Evolutionary conservation across 805 yeast species (phyloP).

Genomic region (Lipomyces kockii): DNA sequence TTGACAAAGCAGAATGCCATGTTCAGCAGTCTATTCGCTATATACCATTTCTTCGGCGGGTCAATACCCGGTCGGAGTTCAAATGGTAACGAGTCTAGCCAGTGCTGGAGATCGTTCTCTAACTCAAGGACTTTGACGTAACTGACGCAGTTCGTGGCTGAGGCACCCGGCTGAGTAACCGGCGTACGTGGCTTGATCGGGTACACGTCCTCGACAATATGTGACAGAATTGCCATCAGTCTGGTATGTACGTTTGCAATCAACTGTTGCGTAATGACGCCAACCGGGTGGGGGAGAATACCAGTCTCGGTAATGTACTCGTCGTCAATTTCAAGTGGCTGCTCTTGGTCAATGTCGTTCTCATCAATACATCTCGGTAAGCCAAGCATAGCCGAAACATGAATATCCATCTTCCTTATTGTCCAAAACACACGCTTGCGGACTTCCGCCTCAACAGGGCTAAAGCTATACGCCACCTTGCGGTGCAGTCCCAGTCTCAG

Average conservation of each 20-base stretch:
- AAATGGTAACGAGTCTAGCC: slow-evolving; percentile 72
- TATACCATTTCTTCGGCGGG: slow-evolving; percentile 66
- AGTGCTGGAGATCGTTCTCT: slow-evolving; percentile 68
- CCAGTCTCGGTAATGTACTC: slow-evolving; percentile 77
- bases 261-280: slow-evolving; percentile 53
- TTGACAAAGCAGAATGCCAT: slow-evolving; percentile 61
- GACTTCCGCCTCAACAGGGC: slow-evolving; percentile 80
- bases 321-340: slow-evolving; percentile 85
- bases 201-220: slow-evolving; percentile 72
- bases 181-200: slow-evolving; percentile 57
- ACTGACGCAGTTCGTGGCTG: slow-evolving; percentile 31
- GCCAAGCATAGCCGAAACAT: slow-evolving; percentile 85
- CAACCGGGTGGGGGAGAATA: slow-evolving; percentile 55
- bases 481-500: slow-evolving; percentile 82
- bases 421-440: slow-evolving; percentile 88
- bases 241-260: slow-evolving; percentile 86
- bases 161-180: slow-evolving; percentile 17
- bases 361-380: slow-evolving; percentile 76
- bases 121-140: slow-evolving; percentile 57
- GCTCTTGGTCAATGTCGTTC: slow-evolving; percentile 83
- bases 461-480: slow-evolving; percentile 63
- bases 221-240: slow-evolving; percentile 69
- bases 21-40: slow-evolving; percentile 70
- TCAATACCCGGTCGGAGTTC: slow-evolving; percentile 73
- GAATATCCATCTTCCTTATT: slow-evolving; percentile 86